Evolutionary conservation across 768 basidiomycete species (phyloP).

Genomic region (Lanmaoa pseudosensibilis): DNA sequence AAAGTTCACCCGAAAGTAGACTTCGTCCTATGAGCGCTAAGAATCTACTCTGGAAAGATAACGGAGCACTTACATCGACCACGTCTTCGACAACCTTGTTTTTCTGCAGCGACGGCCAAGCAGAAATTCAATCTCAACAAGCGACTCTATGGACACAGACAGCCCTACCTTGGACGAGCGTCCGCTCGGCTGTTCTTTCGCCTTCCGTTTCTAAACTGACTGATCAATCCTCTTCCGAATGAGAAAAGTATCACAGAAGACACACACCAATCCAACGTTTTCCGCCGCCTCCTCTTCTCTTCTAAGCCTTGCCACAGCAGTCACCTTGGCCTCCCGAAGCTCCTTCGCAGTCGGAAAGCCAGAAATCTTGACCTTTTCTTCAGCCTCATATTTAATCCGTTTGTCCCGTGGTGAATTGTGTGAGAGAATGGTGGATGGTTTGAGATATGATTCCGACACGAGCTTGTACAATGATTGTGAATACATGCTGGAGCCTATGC

Average conservation of each 20-base stretch:
- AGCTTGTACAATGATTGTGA: constrained; percentile 66
- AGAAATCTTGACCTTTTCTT: constrained; percentile 70
- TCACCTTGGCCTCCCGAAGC: constrained; percentile 67
- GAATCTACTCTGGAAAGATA: not conserved
- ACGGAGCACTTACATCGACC: constrained; percentile 61
- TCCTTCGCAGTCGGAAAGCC: constrained; percentile 84
- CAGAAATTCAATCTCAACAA: constrained; percentile 25
- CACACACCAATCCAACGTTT: constrained; percentile 67
- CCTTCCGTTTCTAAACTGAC: constrained; percentile 59
- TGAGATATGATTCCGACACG: constrained; percentile 71
- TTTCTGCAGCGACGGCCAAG: constrained; percentile 35
- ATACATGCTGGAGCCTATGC: constrained; percentile 43
- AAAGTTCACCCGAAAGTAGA: constrained; percentile 86
- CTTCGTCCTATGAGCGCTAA: constrained; percentile 49
- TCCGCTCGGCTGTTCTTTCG: constrained; percentile 43
- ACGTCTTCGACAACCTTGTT: constrained; percentile 47
- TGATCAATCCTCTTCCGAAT: constrained; percentile 16
- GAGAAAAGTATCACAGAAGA: not conserved
- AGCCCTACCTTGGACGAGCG: constrained; percentile 53
- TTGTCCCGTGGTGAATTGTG: constrained; percentile 82
- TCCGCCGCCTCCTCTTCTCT: constrained; percentile 75
- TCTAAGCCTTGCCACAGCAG: constrained; percentile 60
- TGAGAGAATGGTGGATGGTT: constrained; percentile 73
- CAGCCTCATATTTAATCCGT: constrained; percentile 74
- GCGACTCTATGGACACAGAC: not conserved